phyloP scores from a whole-genome alignment of 2,329 filamentous ascomycete species.

The Sarocladium oryzae region DNA sequence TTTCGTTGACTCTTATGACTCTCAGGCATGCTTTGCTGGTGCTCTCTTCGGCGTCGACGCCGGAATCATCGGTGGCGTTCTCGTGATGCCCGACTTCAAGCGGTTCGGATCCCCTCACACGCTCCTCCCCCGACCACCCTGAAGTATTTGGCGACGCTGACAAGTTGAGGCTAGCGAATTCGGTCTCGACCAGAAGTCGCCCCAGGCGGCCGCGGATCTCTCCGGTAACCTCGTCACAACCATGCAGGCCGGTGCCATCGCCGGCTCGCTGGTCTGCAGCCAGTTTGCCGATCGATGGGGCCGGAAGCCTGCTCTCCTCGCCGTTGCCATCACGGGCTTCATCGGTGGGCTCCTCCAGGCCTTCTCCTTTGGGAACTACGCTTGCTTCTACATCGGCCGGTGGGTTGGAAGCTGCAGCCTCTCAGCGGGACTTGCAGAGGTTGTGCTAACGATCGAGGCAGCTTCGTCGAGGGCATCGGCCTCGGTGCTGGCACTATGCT shows the following conservation, averaged over 20 bases:
- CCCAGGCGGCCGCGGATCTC: slow-evolving; percentile 15
- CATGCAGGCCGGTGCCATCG: slow-evolving; percentile 22
- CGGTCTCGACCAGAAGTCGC: slow-evolving; percentile 15
- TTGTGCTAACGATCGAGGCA: not conserved
- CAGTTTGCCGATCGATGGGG: slow-evolving; percentile 23
- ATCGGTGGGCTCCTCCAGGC: slow-evolving; percentile 26
- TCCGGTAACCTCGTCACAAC: slow-evolving; percentile 22
- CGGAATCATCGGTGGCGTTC: slow-evolving; percentile 22
- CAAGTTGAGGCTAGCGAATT: slow-evolving; percentile 15
- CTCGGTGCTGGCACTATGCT: slow-evolving; percentile 48
- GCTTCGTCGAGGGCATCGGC: slow-evolving; percentile 47
- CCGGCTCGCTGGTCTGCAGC: slow-evolving; percentile 18
- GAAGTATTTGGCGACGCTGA: too few species aligned
- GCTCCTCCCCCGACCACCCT: too few species aligned
- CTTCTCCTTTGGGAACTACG: slow-evolving; percentile 21
- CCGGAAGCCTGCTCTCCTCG: slow-evolving; percentile 23
- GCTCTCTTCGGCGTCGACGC: slow-evolving; percentile 22
- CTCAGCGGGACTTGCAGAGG: too few species aligned
- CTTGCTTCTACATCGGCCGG: slow-evolving; percentile 24
- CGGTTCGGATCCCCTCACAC: slow-evolving; percentile 11
- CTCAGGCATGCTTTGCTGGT: slow-evolving; percentile 14
- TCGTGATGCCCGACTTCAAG: slow-evolving; percentile 21
- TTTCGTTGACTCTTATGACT: too few species aligned
- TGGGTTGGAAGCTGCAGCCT: too few species aligned
- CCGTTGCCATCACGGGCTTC: slow-evolving; percentile 21